phyloP scores from a whole-genome alignment of 192 early-diverging fungal species.

The Coemansia sp. region DNA sequence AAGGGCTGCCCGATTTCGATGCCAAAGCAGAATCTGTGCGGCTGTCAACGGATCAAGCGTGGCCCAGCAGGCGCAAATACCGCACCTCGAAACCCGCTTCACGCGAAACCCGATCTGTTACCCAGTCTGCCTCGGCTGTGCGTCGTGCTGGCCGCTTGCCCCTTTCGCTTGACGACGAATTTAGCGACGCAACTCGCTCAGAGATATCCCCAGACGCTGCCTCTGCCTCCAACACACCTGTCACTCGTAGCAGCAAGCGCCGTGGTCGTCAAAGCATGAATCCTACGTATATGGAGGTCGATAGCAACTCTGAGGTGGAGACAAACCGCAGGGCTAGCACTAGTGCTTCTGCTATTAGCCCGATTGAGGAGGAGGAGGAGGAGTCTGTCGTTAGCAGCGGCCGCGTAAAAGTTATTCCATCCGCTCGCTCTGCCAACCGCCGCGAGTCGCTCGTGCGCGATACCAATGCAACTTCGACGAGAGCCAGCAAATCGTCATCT shows the following conservation, averaged over 20 bases:
- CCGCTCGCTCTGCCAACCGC: background rate
- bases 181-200: conserved; percentile 1
- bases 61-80: background rate
- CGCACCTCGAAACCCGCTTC: background rate
- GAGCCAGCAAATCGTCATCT: background rate
- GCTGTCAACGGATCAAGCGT: background rate
- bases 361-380: background rate
- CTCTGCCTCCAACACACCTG: background rate
- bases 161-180: conserved; percentile 11
- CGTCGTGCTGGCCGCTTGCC: conserved; percentile 23
- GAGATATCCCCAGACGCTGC: background rate
- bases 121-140: background rate
- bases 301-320: background rate
- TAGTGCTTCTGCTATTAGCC: background rate
- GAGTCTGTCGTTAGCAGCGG: background rate
- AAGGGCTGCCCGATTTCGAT: background rate
- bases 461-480: background rate
- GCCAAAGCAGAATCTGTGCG: background rate
- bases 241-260: background rate
- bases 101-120: background rate
- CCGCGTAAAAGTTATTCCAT: background rate
- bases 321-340: background rate
- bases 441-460: background rate
- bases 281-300: background rate
- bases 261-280: background rate